A percentile compares a stretch with the other conserved stretches of the same genome.
Evolutionary conservation across 768 basidiomycete species (phyloP).

Genomic region (Mycena maculata): DNA sequence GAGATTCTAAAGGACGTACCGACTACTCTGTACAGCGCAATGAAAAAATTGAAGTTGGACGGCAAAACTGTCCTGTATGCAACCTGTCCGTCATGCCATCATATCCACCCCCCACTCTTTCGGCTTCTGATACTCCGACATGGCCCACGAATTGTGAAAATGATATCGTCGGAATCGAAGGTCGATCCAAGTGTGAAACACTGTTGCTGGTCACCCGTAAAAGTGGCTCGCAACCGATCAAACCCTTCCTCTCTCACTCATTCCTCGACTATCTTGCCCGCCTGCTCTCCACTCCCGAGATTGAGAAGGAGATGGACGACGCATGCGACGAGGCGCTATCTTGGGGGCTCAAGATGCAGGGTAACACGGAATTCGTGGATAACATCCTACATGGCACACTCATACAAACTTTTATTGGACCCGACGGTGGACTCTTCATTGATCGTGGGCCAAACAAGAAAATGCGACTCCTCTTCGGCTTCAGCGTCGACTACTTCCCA

Average conservation of each 20-base stretch:
- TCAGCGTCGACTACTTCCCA: constrained; percentile 42
- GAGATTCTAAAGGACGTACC: constrained; percentile 13
- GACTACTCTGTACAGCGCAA: neutral
- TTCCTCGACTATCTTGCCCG: constrained; percentile 21
- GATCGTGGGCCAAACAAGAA: neutral
- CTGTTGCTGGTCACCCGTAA: neutral
- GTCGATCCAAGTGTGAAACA: constrained; percentile 1
- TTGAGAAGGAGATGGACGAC: constrained; percentile 13
- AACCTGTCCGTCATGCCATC: constrained; percentile 19
- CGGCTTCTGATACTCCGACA: neutral
- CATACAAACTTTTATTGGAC: too few species aligned
- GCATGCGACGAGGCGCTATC: neutral
- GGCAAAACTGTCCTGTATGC: constrained; percentile 23
- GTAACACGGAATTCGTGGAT: too few species aligned
- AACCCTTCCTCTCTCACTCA: constrained; percentile 12
- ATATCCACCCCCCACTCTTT: constrained; percentile 12
- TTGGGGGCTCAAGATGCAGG: too few species aligned
- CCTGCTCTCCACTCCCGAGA: constrained; percentile 18
- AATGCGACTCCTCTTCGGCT: constrained; percentile 33
- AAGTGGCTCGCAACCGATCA: neutral
- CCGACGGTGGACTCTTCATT: too few species aligned
- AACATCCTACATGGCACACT: too few species aligned
- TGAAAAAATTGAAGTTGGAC: constrained; percentile 13
- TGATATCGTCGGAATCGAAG: neutral
- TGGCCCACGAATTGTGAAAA: constrained; percentile 18